phyloP scores from a whole-genome alignment of 257 asterid species.

The Petunia secreta region DNA sequence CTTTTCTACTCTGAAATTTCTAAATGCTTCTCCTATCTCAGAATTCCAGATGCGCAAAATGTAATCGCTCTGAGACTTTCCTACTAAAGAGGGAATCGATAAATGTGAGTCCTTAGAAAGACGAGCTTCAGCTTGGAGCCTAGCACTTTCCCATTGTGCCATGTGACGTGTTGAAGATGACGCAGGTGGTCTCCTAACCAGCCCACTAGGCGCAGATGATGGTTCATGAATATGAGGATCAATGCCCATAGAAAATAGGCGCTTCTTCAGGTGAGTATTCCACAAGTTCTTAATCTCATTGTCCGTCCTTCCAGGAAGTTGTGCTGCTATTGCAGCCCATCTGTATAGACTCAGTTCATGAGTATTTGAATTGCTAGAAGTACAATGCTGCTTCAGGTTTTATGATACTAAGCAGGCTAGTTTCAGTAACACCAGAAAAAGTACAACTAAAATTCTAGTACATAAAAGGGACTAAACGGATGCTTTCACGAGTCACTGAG shows the following conservation, averaged over 20 bases:
- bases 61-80: conserved; percentile 43
- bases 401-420: no score
- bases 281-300: conserved; percentile 91
- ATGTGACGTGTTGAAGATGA: conserved; percentile 84
- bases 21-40: conserved; percentile 70
- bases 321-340: conserved; percentile 93
- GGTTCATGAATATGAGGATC: conserved; percentile 81
- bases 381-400: neutral
- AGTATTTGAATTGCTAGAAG: neutral
- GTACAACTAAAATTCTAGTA: no score
- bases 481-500: no score
- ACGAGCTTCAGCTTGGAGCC: conserved; percentile 92
- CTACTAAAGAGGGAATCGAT: conserved; percentile 36
- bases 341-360: conserved; percentile 34
- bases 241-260: conserved; percentile 66
- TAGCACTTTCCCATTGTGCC: conserved; percentile 96
- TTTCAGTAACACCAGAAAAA: no score
- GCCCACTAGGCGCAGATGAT: conserved; percentile 31
- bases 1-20: conserved; percentile 42
- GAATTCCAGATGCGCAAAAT: conserved; percentile 84
- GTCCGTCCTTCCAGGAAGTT: conserved; percentile 84
- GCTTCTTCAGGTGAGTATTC: conserved; percentile 91
- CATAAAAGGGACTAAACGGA: no score
- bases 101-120: conserved; percentile 62
- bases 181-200: conserved; percentile 34